Evolutionary conservation across 352 stramenopile genomes (phyloP).

Genomic region (Globisporangium emineosum): DNA sequence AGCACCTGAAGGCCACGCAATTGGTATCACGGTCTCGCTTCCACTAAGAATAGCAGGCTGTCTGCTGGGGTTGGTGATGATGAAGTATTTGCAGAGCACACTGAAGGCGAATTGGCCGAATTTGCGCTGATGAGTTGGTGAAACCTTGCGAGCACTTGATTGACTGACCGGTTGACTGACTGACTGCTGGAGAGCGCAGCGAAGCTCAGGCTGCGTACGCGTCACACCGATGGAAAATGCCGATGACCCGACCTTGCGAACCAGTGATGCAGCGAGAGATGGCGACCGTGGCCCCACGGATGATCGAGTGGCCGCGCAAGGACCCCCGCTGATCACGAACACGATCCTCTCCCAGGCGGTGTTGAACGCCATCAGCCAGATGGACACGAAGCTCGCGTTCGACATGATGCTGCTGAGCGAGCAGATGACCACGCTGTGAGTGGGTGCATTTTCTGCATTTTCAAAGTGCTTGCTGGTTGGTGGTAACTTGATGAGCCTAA

Average conservation of each 20-base stretch:
- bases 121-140: not conserved
- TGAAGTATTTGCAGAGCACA: conserved; percentile 4
- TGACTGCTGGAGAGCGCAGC: too few relatives aligned
- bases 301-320: not conserved
- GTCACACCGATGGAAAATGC: not conserved
- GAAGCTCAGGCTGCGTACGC: too few relatives aligned
- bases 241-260: not conserved
- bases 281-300: not conserved
- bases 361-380: conserved; percentile 35
- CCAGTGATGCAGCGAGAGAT: not conserved
- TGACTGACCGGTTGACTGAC: not conserved
- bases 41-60: conserved; percentile 1
- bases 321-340: conserved; percentile 21
- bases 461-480: not conserved
- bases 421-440: conserved; percentile 30
- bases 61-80: too few relatives aligned
- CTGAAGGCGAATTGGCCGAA: not conserved
- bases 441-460: not conserved
- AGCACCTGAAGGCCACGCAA: too few relatives aligned
- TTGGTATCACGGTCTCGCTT: too few relatives aligned
- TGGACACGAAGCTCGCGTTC: conserved; percentile 57
- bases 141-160: not conserved
- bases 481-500: not conserved
- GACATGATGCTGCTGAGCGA: conserved; percentile 68
- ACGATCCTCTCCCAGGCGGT: conserved; percentile 50